Percentiles rank a stretch among this genome's conserved stretches.
These are phyloP conservation scores for Theileria equi DNA, from an alignment of 169 alveolate genomes.

Conservation along the genomic window DNA sequence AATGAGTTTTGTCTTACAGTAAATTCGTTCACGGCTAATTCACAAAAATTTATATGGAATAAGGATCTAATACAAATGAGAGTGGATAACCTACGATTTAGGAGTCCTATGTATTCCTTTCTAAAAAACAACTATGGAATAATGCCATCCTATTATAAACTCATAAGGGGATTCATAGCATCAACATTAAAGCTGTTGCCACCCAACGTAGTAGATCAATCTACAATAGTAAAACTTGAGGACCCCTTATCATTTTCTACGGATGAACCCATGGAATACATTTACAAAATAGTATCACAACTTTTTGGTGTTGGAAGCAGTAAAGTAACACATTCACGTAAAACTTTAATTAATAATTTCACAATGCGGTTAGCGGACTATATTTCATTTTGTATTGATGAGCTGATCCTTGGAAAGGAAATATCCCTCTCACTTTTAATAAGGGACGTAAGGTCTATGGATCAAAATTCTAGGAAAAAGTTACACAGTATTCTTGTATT, in stretches of 20 bases:
- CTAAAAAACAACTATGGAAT: conserved; percentile 16
- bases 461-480: conserved; percentile 2
- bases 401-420: conserved; percentile 17
- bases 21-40: conserved; percentile 43
- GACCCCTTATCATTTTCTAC: neutral
- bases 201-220: conserved; percentile 13
- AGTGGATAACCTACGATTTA: conserved; percentile 40
- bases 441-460: conserved; percentile 2
- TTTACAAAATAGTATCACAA: conserved; percentile 13
- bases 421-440: conserved; percentile 21
- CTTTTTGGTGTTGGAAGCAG: conserved; percentile 25
- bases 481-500: conserved; percentile 25
- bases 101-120: conserved; percentile 31
- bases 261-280: conserved; percentile 62
- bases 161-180: conserved; percentile 31
- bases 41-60: conserved; percentile 38
- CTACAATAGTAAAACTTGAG: neutral
- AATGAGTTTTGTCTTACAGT: conserved; percentile 49
- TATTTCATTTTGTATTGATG: conserved; percentile 48
- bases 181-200: conserved; percentile 45
- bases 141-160: conserved; percentile 39
- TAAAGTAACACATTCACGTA: conserved; percentile 9
- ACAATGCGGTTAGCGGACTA: conserved; percentile 55
- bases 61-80: conserved; percentile 48
- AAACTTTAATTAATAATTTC: conserved; percentile 24